phyloP scores from a whole-genome alignment of 140 eudicot genomes.

The Eryngium alpinum region DNA sequence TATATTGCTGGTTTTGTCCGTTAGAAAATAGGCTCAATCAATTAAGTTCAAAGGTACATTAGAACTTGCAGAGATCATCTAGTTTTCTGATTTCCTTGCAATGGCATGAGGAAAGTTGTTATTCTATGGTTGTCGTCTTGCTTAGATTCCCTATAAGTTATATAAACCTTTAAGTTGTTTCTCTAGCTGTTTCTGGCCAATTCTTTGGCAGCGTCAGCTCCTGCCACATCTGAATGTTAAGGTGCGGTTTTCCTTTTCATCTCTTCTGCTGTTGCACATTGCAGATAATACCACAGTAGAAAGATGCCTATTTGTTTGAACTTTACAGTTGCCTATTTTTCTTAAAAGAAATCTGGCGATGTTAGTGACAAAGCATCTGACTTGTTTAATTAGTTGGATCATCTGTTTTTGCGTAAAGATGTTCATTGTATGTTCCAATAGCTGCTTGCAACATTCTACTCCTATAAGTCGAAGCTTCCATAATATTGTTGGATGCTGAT shows the following conservation, averaged over 20 bases:
- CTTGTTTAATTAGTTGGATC: background rate
- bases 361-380: background rate
- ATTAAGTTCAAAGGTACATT: conserved; percentile 72
- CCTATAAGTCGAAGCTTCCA: background rate
- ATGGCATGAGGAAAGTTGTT: background rate
- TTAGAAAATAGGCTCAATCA: no score
- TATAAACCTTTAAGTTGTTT: background rate
- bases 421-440: background rate
- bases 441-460: background rate
- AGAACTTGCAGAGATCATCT: background rate
- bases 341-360: background rate
- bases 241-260: background rate
- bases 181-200: background rate
- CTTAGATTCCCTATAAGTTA: background rate
- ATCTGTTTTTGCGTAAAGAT: background rate
- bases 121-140: background rate
- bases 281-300: background rate
- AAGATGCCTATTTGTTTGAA: background rate
- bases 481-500: background rate
- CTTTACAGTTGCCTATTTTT: background rate
- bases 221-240: background rate
- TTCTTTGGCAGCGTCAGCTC: background rate
- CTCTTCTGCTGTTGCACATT: background rate
- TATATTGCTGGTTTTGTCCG: no score
- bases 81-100: background rate